Conservation (phyloP, 202 grass and related monocot species). For the Thinopyrum obtusiflorum region DNA sequence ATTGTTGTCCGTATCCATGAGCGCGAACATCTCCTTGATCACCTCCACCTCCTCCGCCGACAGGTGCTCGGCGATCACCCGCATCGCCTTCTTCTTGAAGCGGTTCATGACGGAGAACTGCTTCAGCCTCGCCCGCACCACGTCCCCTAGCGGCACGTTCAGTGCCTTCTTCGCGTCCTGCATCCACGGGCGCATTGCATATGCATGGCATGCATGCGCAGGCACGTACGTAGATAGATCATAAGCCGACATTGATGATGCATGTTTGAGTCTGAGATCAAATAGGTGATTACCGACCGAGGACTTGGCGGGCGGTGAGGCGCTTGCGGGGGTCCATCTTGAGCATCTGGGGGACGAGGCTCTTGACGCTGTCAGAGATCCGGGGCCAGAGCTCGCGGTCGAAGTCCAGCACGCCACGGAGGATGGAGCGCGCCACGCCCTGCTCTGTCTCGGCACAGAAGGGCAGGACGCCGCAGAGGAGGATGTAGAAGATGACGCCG, state of each 20-base stretch:
- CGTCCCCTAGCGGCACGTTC: conserved; percentile 77
- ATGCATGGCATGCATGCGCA: no score
- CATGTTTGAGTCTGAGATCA: not conserved
- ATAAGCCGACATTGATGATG: not conserved
- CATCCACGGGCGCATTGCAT: conserved; percentile 76
- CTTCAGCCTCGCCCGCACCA: conserved; percentile 74
- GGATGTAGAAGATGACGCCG: conserved; percentile 61
- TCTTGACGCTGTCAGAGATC: conserved; percentile 59
- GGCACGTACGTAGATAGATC: not conserved
- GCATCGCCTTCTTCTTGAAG: conserved; percentile 97
- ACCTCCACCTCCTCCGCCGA: conserved; percentile 90
- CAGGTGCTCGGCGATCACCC: conserved; percentile 88
- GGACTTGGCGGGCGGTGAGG: conserved; percentile 60
- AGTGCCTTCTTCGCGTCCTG: conserved; percentile 63
- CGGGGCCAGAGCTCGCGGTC: conserved; percentile 58
- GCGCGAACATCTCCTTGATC: conserved; percentile 81
- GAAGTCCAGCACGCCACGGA: conserved; percentile 54
- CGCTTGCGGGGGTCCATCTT: conserved; percentile 52
- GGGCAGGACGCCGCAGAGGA: conserved; percentile 50
- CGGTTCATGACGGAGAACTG: conserved; percentile 94
- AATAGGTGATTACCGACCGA: conserved; percentile 33
- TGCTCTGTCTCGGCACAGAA: conserved; percentile 70
- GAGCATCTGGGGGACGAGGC: conserved; percentile 63
- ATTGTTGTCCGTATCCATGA: no score
- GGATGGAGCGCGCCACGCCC: no score